phyloP scores from a whole-genome alignment of 768 basidiomycete genomes.

The Phlebiopsis gigantea region DNA sequence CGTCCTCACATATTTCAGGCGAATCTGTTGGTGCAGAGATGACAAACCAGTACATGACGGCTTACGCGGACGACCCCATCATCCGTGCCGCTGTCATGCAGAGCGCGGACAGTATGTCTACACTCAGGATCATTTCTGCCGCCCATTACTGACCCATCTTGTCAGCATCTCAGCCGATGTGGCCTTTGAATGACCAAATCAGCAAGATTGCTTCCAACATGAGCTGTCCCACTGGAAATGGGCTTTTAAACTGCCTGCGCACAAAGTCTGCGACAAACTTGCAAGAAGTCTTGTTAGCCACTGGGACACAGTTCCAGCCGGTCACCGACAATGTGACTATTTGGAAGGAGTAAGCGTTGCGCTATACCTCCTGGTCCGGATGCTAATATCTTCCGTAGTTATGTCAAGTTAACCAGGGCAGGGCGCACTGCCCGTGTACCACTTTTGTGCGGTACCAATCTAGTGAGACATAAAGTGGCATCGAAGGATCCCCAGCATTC shows the following conservation, averaged over 20 bases:
- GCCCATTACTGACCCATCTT: neutral
- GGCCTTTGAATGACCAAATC: conserved; percentile 18
- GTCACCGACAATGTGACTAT: conserved; percentile 24
- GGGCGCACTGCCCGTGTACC: conserved; percentile 19
- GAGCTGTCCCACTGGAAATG: conserved; percentile 18
- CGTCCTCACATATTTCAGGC: conserved; percentile 3
- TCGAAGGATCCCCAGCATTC: no score
- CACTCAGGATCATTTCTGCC: neutral
- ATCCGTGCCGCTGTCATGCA: conserved; percentile 22
- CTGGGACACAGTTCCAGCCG: conserved; percentile 24
- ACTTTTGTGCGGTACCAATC: conserved; percentile 20
- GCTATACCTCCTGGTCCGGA: neutral
- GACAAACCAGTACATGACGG: conserved; percentile 22
- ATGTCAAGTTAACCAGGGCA: conserved; percentile 17
- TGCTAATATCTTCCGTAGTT: neutral
- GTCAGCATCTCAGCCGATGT: conserved; percentile 22
- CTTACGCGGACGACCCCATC: conserved; percentile 17
- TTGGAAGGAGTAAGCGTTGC: conserved; percentile 16
- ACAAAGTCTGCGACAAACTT: conserved; percentile 16
- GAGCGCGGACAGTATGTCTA: conserved; percentile 21
- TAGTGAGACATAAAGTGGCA: conserved; percentile 3
- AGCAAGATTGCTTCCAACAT: conserved; percentile 16
- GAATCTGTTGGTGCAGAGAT: conserved; percentile 21
- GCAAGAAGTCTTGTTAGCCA: conserved; percentile 16
- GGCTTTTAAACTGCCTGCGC: conserved; percentile 20